Evolutionary conservation across 2,329 filamentous ascomycete genomes (phyloP).

Genomic region (Diaporthe helianthi): DNA sequence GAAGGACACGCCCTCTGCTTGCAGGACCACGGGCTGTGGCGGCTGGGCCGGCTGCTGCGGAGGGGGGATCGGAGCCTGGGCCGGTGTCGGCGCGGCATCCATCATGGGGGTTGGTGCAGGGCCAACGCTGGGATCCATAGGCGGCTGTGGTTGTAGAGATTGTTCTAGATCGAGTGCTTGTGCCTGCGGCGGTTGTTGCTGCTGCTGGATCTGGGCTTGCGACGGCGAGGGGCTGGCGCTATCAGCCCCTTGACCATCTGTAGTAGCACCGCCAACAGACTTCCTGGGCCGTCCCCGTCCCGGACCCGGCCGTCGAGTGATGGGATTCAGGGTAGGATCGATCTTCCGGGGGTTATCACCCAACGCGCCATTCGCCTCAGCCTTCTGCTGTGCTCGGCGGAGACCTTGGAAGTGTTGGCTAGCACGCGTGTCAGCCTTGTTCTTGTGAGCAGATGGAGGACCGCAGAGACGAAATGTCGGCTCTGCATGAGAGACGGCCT

Average conservation of each 20-base stretch:
- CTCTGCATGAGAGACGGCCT: not conserved
- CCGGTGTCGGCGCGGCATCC: slow-evolving; percentile 35
- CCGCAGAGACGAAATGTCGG: not conserved
- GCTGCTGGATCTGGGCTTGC: slow-evolving; percentile 17
- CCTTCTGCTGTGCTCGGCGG: slow-evolving; percentile 61
- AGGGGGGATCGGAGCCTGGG: slow-evolving; percentile 35
- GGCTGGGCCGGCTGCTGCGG: slow-evolving; percentile 37
- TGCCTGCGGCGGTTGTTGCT: slow-evolving; percentile 5
- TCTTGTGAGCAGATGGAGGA: not conserved
- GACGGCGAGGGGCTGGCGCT: slow-evolving; percentile 15
- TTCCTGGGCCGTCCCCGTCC: slow-evolving; percentile 63
- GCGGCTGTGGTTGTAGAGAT: slow-evolving; percentile 34
- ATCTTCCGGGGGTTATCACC: slow-evolving; percentile 47
- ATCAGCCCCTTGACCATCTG: slow-evolving; percentile 1
- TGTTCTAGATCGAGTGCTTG: slow-evolving; percentile 31
- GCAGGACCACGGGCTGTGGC: slow-evolving; percentile 42
- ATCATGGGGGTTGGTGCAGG: slow-evolving; percentile 32
- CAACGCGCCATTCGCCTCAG: slow-evolving; percentile 48
- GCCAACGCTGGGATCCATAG: slow-evolving; percentile 33
- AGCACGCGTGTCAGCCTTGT: slow-evolving; percentile 33
- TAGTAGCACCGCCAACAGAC: slow-evolving; percentile 30
- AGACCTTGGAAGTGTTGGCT: slow-evolving; percentile 70
- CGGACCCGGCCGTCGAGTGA: slow-evolving; percentile 66
- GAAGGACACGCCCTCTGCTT: slow-evolving; percentile 37
- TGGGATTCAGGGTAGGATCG: slow-evolving; percentile 64